Percentiles rank a stretch among this genome's conserved stretches.
These are phyloP conservation scores for Coniochaeta sp. DNA, from an alignment of 2,329 filamentous ascomycete species.

Conservation along the genomic window DNA sequence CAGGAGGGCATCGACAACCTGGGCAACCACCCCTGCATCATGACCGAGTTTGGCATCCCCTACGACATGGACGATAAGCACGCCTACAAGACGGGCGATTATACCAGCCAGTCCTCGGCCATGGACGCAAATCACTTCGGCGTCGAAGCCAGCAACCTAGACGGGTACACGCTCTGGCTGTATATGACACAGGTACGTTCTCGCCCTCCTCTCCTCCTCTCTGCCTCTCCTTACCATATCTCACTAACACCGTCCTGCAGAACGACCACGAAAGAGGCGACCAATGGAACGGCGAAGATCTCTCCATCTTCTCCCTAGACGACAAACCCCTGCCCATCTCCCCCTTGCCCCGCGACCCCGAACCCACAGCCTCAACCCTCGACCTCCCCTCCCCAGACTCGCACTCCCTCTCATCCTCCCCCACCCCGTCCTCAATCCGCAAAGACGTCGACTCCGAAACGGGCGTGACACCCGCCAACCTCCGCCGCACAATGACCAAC, in stretches of 20 bases:
- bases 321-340: constrained; percentile 59
- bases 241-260: constrained; percentile 31
- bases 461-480: constrained; percentile 65
- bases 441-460: constrained; percentile 43
- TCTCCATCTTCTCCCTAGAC: constrained; percentile 83
- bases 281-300: constrained; percentile 94
- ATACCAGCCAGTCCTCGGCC: constrained; percentile 82
- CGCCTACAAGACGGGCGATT: constrained; percentile 93
- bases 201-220: background rate
- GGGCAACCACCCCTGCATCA: constrained; percentile 80
- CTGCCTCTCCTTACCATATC: background rate
- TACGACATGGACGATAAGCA: constrained; percentile 98
- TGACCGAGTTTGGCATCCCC: constrained; percentile 95
- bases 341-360: constrained; percentile 35
- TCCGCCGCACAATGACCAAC: constrained; percentile 65
- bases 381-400: constrained; percentile 34
- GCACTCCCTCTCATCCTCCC: no score
- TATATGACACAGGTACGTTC: constrained; percentile 63
- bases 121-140: constrained; percentile 96
- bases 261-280: constrained; percentile 89
- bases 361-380: constrained; percentile 35
- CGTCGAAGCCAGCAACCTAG: constrained; percentile 73
- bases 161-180: constrained; percentile 85
- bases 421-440: constrained; percentile 18
- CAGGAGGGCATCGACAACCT: constrained; percentile 84